phyloP scores from a whole-genome alignment of 176 grass and related monocot genomes.

The Triticum monococcum region DNA sequence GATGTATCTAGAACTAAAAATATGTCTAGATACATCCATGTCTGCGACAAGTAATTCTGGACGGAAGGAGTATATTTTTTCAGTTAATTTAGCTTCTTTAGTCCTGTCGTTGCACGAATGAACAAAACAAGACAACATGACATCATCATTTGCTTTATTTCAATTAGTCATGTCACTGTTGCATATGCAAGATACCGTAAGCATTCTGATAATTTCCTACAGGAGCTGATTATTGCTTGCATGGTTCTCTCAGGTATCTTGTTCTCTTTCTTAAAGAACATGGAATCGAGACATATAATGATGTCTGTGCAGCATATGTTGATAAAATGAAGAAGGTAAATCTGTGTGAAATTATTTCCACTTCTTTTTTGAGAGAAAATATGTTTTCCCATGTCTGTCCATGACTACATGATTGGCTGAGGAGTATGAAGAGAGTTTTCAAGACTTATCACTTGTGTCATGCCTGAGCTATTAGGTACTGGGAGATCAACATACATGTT shows the following conservation, averaged over 20 bases:
- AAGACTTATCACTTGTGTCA: conserved; percentile 13
- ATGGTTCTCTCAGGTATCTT: conserved; percentile 61
- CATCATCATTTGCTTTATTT: not conserved
- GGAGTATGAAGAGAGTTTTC: not conserved
- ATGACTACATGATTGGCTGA: conserved; percentile 2
- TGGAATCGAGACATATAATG: conserved; percentile 55
- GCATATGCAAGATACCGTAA: conserved; percentile 14
- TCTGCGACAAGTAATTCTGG: too few relatives aligned
- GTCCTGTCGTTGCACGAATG: not conserved
- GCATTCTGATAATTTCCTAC: not conserved
- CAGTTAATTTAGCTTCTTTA: not conserved
- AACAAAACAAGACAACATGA: not conserved
- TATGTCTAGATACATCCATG: too few relatives aligned
- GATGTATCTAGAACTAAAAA: too few relatives aligned
- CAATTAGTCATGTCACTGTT: not conserved
- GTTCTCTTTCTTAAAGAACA: conserved; percentile 86
- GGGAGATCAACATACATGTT: not conserved
- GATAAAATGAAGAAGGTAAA: conserved; percentile 93
- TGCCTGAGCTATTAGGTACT: not conserved
- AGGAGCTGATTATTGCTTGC: conserved; percentile 18
- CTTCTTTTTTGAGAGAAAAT: not conserved
- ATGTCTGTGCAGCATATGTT: conserved; percentile 58
- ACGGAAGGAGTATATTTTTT: not conserved
- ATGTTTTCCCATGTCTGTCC: conserved; percentile 1
- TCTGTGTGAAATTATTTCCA: not conserved